phyloP scores from a whole-genome alignment of 768 basidiomycete genomes.

The Ramaria sp. region DNA sequence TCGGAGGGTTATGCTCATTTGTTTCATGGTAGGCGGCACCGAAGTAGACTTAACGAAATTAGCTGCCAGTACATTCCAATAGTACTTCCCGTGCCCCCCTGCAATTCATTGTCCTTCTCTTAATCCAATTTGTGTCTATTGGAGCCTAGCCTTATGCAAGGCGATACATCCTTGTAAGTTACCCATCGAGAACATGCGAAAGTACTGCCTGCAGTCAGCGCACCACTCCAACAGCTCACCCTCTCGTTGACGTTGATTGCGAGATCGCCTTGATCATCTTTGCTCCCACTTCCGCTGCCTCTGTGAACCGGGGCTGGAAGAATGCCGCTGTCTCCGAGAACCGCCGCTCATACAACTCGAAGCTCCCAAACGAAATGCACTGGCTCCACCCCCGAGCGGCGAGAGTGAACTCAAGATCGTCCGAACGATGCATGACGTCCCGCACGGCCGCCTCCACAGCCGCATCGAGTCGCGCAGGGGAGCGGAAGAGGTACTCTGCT shows the following conservation, averaged over 20 bases:
- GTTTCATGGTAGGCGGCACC: no score
- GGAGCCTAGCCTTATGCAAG: no score
- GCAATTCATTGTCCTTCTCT: no score
- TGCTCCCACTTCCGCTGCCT: conserved; percentile 68
- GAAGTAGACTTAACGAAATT: no score
- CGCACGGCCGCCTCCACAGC: conserved; percentile 68
- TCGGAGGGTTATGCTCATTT: no score
- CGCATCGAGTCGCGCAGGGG: conserved; percentile 43
- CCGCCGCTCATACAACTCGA: conserved; percentile 74
- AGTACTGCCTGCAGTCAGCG: no score
- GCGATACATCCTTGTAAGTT: no score
- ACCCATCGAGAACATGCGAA: no score
- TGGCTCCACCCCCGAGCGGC: conserved; percentile 95
- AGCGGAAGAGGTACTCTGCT: conserved; percentile 88
- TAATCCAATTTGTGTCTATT: no score
- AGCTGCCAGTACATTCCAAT: no score
- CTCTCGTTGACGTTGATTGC: background rate
- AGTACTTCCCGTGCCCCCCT: no score
- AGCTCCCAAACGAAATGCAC: conserved; percentile 85
- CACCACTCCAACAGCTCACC: no score
- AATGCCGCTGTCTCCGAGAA: conserved; percentile 75
- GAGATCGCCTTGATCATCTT: conserved; percentile 85
- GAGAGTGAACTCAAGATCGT: conserved; percentile 91
- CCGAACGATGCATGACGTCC: conserved; percentile 70
- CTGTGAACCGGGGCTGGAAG: conserved; percentile 82